Evolutionary conservation across 192 early-diverging fungal species (phyloP).

Genomic region (Entomortierella lignicola): DNA sequence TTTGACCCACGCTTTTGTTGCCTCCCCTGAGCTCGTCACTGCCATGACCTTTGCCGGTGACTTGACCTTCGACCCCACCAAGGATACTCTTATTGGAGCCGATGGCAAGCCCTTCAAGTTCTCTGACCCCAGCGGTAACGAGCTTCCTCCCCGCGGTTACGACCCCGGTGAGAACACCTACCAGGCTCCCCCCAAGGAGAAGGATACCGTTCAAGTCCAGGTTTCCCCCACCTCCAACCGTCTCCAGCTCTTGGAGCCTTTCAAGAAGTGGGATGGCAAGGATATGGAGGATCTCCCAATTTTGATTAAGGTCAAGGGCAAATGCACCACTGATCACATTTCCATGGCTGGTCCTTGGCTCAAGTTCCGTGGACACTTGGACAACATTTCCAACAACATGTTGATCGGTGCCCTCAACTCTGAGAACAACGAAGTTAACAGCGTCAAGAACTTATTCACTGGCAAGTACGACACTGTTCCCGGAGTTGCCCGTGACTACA

Average conservation of each 20-base stretch:
- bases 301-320: slow-evolving; percentile 96
- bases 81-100: slow-evolving; percentile 86
- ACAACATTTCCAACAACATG: slow-evolving; percentile 99
- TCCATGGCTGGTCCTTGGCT: slow-evolving; percentile 92
- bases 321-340: slow-evolving; percentile 99
- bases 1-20: slow-evolving; percentile 95
- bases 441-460: slow-evolving; percentile 77
- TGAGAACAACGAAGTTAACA: slow-evolving; percentile 85
- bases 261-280: slow-evolving; percentile 89
- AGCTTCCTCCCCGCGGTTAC: slow-evolving; percentile 93
- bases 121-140: slow-evolving; percentile 81
- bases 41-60: slow-evolving; percentile 96
- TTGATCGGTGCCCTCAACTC: slow-evolving; percentile 96
- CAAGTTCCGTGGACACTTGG: slow-evolving; percentile 97
- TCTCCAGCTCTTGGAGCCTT: slow-evolving; percentile 86
- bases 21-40: slow-evolving; percentile 94
- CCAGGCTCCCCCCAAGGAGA: slow-evolving; percentile 92
- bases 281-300: slow-evolving; percentile 85
- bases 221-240: slow-evolving; percentile 90
- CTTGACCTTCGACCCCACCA: slow-evolving; percentile 94
- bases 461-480: slow-evolving; percentile 91
- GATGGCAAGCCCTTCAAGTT: slow-evolving; percentile 98
- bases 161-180: slow-evolving; percentile 95
- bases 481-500: slow-evolving; percentile 94
- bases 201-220: slow-evolving; percentile 74